Conservation (phyloP, 2,329 filamentous ascomycete genomes). For the Orbilia quercus region DNA sequence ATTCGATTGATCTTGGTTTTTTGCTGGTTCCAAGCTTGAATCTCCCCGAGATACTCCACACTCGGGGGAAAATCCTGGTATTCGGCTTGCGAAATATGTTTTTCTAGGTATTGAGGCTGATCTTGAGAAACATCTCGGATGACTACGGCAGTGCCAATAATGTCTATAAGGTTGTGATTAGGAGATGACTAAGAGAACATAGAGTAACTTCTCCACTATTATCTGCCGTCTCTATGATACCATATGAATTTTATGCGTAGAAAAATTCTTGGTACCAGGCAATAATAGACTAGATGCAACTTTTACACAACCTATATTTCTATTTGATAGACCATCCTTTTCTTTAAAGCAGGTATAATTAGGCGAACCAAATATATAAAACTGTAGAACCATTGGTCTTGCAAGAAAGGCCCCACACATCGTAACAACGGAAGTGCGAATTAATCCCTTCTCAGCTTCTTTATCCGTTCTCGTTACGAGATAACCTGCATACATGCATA, state of each 20-base stretch:
- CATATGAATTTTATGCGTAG: neutral
- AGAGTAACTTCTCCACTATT: neutral
- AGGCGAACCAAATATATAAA: conserved; percentile 10
- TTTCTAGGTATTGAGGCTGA: conserved; percentile 19
- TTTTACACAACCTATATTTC: neutral
- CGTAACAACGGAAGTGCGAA: conserved; percentile 3
- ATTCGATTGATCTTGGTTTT: conserved; percentile 1
- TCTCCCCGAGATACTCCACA: neutral
- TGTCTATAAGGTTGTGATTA: conserved; percentile 13
- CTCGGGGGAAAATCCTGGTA: neutral
- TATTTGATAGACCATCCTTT: neutral
- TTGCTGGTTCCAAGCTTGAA: neutral
- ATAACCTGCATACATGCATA: conserved; percentile 26
- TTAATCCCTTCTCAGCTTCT: conserved; percentile 8
- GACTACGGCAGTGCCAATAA: conserved; percentile 26
- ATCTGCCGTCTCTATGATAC: neutral
- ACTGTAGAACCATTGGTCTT: neutral
- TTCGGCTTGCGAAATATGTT: too few species aligned
- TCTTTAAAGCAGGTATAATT: conserved; percentile 1
- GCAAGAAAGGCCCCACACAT: neutral
- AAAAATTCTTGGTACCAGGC: neutral
- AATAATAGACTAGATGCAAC: conserved; percentile 1
- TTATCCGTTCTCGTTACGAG: conserved; percentile 15
- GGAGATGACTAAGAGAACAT: conserved; percentile 11
- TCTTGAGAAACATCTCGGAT: neutral